Conservation (phyloP, 139 green algal species). For the Yamagishiella unicocca region DNA sequence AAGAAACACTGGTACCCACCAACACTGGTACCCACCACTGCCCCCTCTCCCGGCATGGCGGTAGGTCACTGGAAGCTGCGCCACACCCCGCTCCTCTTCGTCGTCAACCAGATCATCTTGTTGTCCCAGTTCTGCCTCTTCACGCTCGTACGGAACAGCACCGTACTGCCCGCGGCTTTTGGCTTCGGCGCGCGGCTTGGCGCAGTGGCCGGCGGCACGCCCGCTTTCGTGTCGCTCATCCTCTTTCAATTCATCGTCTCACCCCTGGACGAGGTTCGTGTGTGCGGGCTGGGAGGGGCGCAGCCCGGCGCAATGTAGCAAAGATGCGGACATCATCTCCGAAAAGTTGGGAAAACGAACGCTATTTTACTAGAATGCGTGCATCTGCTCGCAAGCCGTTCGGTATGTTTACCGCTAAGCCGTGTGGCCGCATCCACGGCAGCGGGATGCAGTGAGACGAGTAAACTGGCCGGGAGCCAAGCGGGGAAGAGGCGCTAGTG, state of each 20-base stretch:
- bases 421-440: too few relatives aligned
- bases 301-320: too few relatives aligned
- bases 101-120: conserved; percentile 59
- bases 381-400: too few relatives aligned
- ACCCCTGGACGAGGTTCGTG: conserved; percentile 83
- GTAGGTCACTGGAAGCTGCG: conserved; percentile 89
- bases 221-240: conserved; percentile 86
- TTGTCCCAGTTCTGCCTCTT: conserved; percentile 84
- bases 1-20: too few relatives aligned
- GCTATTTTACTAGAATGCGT: too few relatives aligned
- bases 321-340: too few relatives aligned
- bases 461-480: too few relatives aligned
- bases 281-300: too few relatives aligned
- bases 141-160: conserved; percentile 64
- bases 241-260: conserved; percentile 85
- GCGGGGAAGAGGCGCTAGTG: too few relatives aligned
- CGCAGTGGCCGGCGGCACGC: conserved; percentile 45
- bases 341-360: too few relatives aligned
- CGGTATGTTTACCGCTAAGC: too few relatives aligned
- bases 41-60: neutral
- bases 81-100: conserved; percentile 85
- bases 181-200: conserved; percentile 81
- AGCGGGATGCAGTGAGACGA: too few relatives aligned
- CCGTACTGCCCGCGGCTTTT: conserved; percentile 80
- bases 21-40: neutral